These are phyloP conservation scores for Magnaporthales sp. DNA, from an alignment of 2,329 filamentous ascomycete genomes.

Conservation along the genomic window DNA sequence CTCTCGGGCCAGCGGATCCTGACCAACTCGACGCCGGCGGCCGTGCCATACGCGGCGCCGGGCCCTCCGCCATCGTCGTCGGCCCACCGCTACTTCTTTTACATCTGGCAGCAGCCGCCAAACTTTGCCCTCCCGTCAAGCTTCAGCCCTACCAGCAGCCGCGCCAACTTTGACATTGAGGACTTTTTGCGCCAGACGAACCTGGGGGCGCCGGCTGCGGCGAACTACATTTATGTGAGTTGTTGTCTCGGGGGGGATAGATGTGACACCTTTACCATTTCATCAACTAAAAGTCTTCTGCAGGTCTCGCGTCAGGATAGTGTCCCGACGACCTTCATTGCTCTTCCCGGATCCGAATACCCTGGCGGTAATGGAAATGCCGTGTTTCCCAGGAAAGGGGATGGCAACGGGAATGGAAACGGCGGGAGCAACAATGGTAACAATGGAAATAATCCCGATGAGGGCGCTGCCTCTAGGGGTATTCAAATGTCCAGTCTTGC, in stretches of 20 bases:
- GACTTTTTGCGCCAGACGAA: constrained; percentile 5
- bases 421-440: neutral
- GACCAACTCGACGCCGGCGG: constrained; percentile 2
- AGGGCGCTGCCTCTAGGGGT: neutral
- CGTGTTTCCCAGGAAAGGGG: constrained; percentile 5
- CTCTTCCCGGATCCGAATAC: constrained; percentile 2
- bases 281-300: neutral
- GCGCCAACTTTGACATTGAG: constrained; percentile 5
- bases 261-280: too few species aligned
- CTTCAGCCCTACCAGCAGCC: constrained; percentile 5
- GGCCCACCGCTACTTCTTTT: constrained; percentile 9
- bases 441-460: neutral
- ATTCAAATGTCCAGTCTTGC: neutral
- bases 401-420: neutral
- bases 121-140: constrained; percentile 4
- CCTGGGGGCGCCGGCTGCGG: constrained; percentile 7
- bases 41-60: constrained; percentile 5
- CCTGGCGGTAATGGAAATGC: constrained; percentile 8
- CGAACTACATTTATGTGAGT: constrained; percentile 7
- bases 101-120: constrained; percentile 7
- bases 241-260: too few species aligned
- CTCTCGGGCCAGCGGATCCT: neutral
- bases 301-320: constrained; percentile 3
- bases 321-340: constrained; percentile 7
- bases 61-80: constrained; percentile 3